A percentile compares a stretch with the other conserved stretches of the same genome.
These are phyloP conservation scores for Septoria petroselini DNA, from an alignment of 2,329 filamentous ascomycete species.

Conservation along the genomic window DNA sequence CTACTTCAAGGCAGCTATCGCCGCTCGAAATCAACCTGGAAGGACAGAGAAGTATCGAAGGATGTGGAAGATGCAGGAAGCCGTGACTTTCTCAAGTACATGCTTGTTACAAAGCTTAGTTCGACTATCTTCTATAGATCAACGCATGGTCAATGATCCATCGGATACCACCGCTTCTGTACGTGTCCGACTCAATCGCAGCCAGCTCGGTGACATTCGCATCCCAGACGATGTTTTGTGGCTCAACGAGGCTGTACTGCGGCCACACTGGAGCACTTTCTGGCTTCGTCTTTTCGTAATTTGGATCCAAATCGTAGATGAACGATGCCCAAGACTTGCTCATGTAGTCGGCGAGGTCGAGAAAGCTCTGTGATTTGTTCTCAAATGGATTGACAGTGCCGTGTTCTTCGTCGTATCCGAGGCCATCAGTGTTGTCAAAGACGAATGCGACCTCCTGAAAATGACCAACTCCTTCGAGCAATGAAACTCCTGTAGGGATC, in stretches of 20 bases:
- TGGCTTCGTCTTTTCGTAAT: conserved; percentile 23
- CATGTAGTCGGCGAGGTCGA: conserved; percentile 45
- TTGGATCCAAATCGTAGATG: conserved; percentile 44
- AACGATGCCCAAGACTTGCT: conserved; percentile 47
- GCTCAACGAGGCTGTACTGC: conserved; percentile 38
- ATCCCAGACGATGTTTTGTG: conserved; percentile 48
- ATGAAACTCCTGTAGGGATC: conserved; percentile 45
- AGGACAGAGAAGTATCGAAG: conserved; percentile 18
- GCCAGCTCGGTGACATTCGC: conserved; percentile 41
- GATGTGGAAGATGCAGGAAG: conserved; percentile 24
- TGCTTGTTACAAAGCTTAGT: too few species aligned
- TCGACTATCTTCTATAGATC: conserved; percentile 21
- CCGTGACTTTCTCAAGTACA: too few species aligned
- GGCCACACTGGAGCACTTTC: conserved; percentile 39
- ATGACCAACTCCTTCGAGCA: conserved; percentile 50
- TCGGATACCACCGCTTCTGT: conserved; percentile 45
- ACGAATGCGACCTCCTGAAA: conserved; percentile 50
- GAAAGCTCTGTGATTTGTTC: conserved; percentile 40
- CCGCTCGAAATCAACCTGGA: conserved; percentile 13
- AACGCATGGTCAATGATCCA: conserved; percentile 40
- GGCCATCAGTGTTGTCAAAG: conserved; percentile 46
- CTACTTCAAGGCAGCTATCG: conserved; percentile 18
- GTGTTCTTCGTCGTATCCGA: conserved; percentile 40
- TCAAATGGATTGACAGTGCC: conserved; percentile 37
- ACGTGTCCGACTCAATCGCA: conserved; percentile 45